Percentiles rank a stretch among this genome's conserved stretches.
These are phyloP conservation scores for Fusarium piperis DNA, from an alignment of 2,329 filamentous ascomycete genomes.

Conservation along the genomic window DNA sequence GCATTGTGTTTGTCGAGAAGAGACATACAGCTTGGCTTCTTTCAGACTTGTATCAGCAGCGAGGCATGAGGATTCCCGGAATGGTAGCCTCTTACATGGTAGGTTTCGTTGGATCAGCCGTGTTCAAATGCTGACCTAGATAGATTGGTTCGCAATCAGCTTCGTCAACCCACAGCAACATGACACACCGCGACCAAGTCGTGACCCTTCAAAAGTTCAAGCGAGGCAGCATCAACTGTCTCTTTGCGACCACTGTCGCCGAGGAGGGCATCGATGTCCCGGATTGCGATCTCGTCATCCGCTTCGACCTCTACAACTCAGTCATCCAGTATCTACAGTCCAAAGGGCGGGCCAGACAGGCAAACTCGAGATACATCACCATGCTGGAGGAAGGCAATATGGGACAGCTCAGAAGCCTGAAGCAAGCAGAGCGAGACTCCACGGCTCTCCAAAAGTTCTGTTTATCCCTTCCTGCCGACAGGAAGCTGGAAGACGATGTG, in stretches of 20 bases:
- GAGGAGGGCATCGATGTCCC: constrained; percentile 76
- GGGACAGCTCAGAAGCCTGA: constrained; percentile 65
- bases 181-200: constrained; percentile 79
- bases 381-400: constrained; percentile 81
- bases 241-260: constrained; percentile 73
- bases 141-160: constrained; percentile 44
- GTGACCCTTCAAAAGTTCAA: constrained; percentile 74
- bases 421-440: constrained; percentile 70
- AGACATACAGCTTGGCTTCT: constrained; percentile 81
- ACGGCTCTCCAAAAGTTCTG: constrained; percentile 79
- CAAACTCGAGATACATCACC: constrained; percentile 81
- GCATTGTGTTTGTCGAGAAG: constrained; percentile 88
- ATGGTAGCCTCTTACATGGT: constrained; percentile 73
- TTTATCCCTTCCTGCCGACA: constrained; percentile 75
- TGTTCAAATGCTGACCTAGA: background rate
- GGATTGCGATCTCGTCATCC: constrained; percentile 72
- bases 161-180: constrained; percentile 64
- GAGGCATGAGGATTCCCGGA: constrained; percentile 64
- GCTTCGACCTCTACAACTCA: constrained; percentile 89
- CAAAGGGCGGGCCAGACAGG: constrained; percentile 82
- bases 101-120: constrained; percentile 25
- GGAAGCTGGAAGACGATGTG: constrained; percentile 55
- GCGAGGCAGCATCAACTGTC: constrained; percentile 67
- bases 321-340: constrained; percentile 97
- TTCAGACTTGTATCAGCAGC: constrained; percentile 70